Percentiles rank a stretch among this genome's conserved stretches.
phyloP scores from a whole-genome alignment of 2,329 filamentous ascomycete species.

The Scedosporium dehoogii region DNA sequence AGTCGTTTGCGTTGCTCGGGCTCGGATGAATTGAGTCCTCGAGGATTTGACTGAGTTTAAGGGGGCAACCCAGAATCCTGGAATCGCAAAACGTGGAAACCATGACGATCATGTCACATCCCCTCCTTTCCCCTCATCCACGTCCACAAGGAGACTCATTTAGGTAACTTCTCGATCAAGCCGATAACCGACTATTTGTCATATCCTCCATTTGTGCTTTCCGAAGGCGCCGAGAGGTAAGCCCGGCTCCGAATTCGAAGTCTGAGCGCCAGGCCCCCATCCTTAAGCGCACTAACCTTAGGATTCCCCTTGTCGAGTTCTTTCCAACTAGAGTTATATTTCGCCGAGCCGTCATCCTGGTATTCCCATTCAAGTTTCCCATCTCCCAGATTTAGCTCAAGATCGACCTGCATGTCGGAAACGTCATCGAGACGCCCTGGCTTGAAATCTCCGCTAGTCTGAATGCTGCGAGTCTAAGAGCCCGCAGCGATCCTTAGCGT shows the following conservation, averaged over 20 bases:
- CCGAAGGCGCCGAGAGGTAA: too few species aligned
- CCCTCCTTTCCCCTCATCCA: neutral
- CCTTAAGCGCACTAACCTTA: neutral
- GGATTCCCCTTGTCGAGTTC: neutral
- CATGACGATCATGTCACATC: neutral
- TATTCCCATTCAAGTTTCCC: neutral
- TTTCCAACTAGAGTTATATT: neutral
- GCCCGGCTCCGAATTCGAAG: neutral
- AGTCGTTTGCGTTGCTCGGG: neutral
- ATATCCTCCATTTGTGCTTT: too few species aligned
- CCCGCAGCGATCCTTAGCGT: neutral
- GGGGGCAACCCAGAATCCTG: neutral
- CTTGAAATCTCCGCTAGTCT: neutral
- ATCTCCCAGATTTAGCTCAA: neutral
- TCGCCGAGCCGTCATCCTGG: neutral
- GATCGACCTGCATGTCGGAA: neutral
- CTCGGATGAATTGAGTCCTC: neutral
- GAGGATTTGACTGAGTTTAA: neutral
- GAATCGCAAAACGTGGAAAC: neutral
- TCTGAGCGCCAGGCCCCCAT: neutral
- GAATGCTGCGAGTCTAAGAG: neutral
- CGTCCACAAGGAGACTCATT: neutral
- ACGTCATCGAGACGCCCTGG: neutral
- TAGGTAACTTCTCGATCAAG: neutral
- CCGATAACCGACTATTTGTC: too few species aligned